phyloP scores from a whole-genome alignment of 208 protist genomes.

The Trichomonas vaginalis region DNA sequence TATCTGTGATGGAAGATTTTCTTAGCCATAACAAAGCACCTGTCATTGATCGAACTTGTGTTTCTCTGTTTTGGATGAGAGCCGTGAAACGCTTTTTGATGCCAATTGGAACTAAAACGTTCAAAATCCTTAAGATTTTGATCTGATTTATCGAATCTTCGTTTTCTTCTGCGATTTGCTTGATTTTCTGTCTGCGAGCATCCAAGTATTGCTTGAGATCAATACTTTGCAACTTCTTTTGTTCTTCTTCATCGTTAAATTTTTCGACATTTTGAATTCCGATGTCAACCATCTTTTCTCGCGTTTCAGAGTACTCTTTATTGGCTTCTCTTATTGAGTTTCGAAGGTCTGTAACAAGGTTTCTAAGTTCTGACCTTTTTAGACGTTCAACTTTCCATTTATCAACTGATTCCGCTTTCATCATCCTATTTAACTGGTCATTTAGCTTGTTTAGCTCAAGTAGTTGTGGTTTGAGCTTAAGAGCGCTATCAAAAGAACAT shows the following conservation, averaged over 20 bases:
- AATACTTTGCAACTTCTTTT: background rate
- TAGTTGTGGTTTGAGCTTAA: background rate
- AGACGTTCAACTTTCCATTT: background rate
- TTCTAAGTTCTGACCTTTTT: background rate
- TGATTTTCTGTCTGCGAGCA: background rate
- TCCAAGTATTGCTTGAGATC: background rate
- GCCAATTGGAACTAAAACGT: background rate
- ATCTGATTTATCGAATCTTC: background rate
- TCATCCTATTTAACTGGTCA: background rate
- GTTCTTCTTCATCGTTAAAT: background rate
- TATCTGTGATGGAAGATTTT: background rate
- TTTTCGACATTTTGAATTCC: background rate
- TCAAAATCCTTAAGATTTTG: background rate
- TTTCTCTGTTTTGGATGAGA: background rate
- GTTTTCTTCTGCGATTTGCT: background rate
- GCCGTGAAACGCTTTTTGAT: background rate
- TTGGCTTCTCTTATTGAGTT: background rate
- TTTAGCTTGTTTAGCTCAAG: background rate
- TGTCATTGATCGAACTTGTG: background rate
- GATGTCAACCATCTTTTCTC: background rate
- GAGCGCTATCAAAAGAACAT: background rate
- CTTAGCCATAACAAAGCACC: background rate
- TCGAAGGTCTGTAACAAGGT: background rate
- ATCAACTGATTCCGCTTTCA: background rate
- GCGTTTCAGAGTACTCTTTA: background rate